A percentile compares a stretch with the other conserved stretches of the same genome.
phyloP scores from a whole-genome alignment of 129 eudicot genomes.

The Flaveria ramosissima region DNA sequence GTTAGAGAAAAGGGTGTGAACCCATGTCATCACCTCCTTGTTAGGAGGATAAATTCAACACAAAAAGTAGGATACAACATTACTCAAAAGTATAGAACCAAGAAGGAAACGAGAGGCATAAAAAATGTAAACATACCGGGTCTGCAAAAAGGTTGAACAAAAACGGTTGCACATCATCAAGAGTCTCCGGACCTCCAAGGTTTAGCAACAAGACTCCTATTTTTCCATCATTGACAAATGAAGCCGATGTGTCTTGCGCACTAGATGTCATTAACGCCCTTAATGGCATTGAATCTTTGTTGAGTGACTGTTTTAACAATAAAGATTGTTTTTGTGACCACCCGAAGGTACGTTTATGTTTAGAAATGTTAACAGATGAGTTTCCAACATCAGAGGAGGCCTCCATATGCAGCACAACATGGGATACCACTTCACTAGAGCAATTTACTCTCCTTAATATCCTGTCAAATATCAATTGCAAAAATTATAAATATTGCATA shows the following conservation, averaged over 20 bases:
- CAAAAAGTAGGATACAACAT: background rate
- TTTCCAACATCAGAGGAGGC: slow-evolving; percentile 41
- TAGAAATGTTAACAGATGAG: slow-evolving; percentile 37
- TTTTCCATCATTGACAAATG: slow-evolving; percentile 57
- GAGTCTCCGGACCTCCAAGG: slow-evolving; percentile 98
- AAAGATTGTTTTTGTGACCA: slow-evolving; percentile 45
- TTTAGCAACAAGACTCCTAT: slow-evolving; percentile 87
- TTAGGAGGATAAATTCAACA: background rate
- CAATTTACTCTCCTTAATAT: slow-evolving; percentile 50
- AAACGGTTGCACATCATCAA: slow-evolving; percentile 95
- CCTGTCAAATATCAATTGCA: slow-evolving; percentile 37
- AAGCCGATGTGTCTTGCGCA: slow-evolving; percentile 47
- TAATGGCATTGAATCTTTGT: slow-evolving; percentile 38
- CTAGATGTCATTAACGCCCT: slow-evolving; percentile 63
- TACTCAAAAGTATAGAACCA: background rate
- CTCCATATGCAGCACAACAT: slow-evolving; percentile 47
- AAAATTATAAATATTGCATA: slow-evolving; percentile 1
- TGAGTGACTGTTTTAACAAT: slow-evolving; percentile 32
- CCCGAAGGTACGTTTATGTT: slow-evolving; percentile 47
- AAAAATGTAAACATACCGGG: slow-evolving; percentile 58
- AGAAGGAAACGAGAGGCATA: background rate
- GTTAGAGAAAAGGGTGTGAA: background rate
- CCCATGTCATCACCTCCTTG: background rate
- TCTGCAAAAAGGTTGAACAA: slow-evolving; percentile 93
- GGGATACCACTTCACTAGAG: slow-evolving; percentile 44